Conservation (phyloP, 176 grass and related monocot species). For the Phoenix roebelenii region DNA sequence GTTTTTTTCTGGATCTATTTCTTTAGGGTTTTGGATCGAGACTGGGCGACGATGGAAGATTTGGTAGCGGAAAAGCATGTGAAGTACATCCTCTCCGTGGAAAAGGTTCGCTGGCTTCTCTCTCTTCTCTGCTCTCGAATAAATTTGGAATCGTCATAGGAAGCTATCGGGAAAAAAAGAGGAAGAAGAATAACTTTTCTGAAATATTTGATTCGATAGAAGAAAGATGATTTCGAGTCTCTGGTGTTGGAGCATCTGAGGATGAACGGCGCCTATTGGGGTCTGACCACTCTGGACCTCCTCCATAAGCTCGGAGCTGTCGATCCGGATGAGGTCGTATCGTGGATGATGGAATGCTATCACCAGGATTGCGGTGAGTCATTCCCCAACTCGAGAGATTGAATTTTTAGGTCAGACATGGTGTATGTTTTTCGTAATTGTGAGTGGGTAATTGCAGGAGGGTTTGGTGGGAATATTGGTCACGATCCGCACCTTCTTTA, state of each 20-base stretch:
- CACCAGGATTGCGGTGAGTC: slow-evolving; percentile 57
- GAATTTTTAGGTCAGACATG: neutral
- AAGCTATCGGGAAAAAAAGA: neutral
- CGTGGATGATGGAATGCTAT: slow-evolving; percentile 78
- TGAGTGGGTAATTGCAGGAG: slow-evolving; percentile 44
- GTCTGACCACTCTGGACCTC: slow-evolving; percentile 75
- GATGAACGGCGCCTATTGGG: slow-evolving; percentile 85
- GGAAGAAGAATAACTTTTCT: neutral
- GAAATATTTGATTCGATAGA: slow-evolving; percentile 23
- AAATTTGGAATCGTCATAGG: neutral
- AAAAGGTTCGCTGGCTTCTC: slow-evolving; percentile 46
- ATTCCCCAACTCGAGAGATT: neutral
- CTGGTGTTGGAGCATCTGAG: slow-evolving; percentile 81
- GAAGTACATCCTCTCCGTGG: slow-evolving; percentile 64
- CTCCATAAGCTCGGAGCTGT: slow-evolving; percentile 65
- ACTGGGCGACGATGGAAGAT: slow-evolving; percentile 6
- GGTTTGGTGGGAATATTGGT: slow-evolving; percentile 80
- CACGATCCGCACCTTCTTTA: slow-evolving; percentile 68
- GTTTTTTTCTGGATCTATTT: too few species aligned
- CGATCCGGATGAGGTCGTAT: slow-evolving; percentile 50
- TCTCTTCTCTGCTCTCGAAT: neutral
- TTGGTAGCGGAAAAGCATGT: slow-evolving; percentile 64
- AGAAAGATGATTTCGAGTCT: slow-evolving; percentile 78
- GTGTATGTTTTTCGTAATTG: neutral
- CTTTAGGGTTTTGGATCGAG: too few species aligned